A percentile compares a stretch with the other conserved stretches of the same genome.
Evolutionary conservation across 176 grass and related monocot genomes (phyloP).

Genomic region (Carex scoparia): DNA sequence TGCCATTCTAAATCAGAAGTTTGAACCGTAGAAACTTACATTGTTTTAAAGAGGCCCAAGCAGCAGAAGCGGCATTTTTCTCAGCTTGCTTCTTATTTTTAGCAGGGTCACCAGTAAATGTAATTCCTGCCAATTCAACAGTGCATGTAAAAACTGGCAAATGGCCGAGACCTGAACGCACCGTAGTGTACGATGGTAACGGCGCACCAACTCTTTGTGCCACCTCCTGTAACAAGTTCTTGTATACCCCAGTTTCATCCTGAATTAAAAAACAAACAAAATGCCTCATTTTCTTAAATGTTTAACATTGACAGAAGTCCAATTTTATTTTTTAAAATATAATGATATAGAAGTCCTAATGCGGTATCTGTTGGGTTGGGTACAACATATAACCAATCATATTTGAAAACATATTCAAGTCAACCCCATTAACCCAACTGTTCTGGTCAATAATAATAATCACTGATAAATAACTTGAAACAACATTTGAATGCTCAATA

Average conservation of each 20-base stretch:
- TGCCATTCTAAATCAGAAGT: background rate
- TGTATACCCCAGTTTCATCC: conserved; percentile 99
- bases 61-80: conserved; percentile 86
- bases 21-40: conserved; percentile 41
- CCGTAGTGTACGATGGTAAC: conserved; percentile 68
- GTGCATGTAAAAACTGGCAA: conserved; percentile 93
- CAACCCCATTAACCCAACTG: background rate
- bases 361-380: too few species aligned
- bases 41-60: conserved; percentile 89
- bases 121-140: conserved; percentile 86
- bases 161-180: conserved; percentile 82
- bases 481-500: background rate
- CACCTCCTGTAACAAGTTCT: conserved; percentile 94
- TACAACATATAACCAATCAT: background rate
- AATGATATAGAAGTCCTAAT: background rate
- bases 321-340: background rate
- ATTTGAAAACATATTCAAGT: background rate
- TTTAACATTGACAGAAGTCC: background rate
- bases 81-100: conserved; percentile 99
- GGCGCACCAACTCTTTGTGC: conserved; percentile 93
- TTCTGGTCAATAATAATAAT: background rate
- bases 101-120: conserved; percentile 72
- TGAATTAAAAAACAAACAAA: conserved; percentile 21
- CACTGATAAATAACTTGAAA: background rate
- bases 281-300: background rate